Percentiles rank a stretch among this genome's conserved stretches.
Evolutionary conservation across 2,329 filamentous ascomycete genomes (phyloP).

Genomic region (Nothomitra cinnamomea): DNA sequence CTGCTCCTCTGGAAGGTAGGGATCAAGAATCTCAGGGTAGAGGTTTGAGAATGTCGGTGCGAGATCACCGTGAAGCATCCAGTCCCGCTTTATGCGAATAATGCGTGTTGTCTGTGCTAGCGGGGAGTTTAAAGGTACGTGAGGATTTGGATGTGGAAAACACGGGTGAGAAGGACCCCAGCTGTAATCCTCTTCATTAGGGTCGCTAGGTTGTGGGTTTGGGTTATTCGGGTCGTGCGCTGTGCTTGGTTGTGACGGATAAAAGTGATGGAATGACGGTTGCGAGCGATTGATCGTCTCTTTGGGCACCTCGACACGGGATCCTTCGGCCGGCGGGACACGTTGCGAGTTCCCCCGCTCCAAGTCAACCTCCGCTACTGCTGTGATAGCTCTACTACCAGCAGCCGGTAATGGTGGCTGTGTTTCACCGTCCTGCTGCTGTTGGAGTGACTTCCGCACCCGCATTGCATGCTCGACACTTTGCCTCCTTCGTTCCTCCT

Average conservation of each 20-base stretch:
- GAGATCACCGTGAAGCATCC: slow-evolving; percentile 75
- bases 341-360: not conserved
- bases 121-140: slow-evolving; percentile 61
- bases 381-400: not conserved
- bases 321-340: not conserved
- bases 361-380: not conserved
- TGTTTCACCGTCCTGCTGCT: slow-evolving; percentile 25
- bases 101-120: slow-evolving; percentile 68
- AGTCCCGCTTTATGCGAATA: slow-evolving; percentile 82
- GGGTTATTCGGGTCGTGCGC: not conserved
- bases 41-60: slow-evolving; percentile 88
- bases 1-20: slow-evolving; percentile 67
- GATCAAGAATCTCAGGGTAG: slow-evolving; percentile 90
- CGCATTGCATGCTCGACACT: not conserved
- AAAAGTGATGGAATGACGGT: slow-evolving; percentile 1
- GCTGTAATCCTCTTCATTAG: slow-evolving; percentile 51
- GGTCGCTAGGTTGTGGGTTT: slow-evolving; percentile 15
- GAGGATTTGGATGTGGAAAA: slow-evolving; percentile 82
- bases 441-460: slow-evolving; percentile 5
- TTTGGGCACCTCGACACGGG: not conserved
- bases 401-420: not conserved
- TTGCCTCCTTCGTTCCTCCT: not conserved
- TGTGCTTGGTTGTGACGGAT: not conserved
- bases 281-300: not conserved
- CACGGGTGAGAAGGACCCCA: slow-evolving; percentile 94